Base-by-base conservation (phyloP, 2,329 filamentous ascomycete species). In the Sporothrix schenckii region DNA sequence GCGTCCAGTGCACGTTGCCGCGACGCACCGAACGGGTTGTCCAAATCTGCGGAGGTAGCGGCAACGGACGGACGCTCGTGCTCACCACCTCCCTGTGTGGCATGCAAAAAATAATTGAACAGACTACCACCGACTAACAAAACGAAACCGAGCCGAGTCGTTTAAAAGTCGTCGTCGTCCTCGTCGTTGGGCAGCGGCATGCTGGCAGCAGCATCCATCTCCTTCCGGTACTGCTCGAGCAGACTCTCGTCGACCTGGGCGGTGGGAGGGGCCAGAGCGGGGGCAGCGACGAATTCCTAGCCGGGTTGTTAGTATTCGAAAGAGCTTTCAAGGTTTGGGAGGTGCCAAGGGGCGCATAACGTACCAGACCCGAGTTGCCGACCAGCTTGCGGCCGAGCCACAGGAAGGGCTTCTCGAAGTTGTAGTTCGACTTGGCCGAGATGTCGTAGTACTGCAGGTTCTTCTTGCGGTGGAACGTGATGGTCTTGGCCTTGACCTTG, bases 401-500 rank as follows among this genome's bases (percentile, higher is more conserved):
- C 78, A 98, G 91, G 92, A 99, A 98, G 74, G 94, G 94, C 90
- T 98, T 99, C 91, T 98, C 94, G 83, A 98, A 98, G 90, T 98
- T 98, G 87, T 99, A 98, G 89, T 98, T 98, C 80, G 94, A 97
- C 88, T 98, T 99, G 84, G 95, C 95, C 54, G 93, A 97, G 82
- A 98, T 98, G 78, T 98, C 95, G 88, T 99, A 99, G 89, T 98
- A 99, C 86, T 99, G 95, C 68, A 99, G 91, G 86, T 98, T 99
- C 91, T 99, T 99, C 92, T 99, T 99, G 85, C 95, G 93, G 89
- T 99, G 95, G 92, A 99, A 99, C 76, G 95, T 99, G 85, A 99
- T 99, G 81, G 94, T 96, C 92, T 99, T 99, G 81, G 95, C 95
- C 91, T 99, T 99, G 81, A 99, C 95, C 87, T 99, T 99, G 84